These are phyloP conservation scores for Aspergillus taichungensis DNA, from an alignment of 495 filamentous ascomycete genomes.

Conservation along the genomic window DNA sequence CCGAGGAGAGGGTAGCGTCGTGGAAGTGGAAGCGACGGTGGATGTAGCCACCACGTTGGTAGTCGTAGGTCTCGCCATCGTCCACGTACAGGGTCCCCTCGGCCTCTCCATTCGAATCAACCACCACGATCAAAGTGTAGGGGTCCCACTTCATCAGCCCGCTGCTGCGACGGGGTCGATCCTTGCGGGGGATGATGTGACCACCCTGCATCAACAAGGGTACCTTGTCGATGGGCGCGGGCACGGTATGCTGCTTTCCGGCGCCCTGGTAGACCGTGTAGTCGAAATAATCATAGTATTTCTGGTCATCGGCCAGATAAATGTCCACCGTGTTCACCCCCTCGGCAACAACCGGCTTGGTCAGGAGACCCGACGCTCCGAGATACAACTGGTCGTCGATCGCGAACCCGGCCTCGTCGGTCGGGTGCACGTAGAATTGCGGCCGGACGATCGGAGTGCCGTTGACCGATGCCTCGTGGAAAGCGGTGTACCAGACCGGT, in stretches of 20 bases:
- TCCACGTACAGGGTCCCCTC: conserved; percentile 83
- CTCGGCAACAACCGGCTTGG: conserved; percentile 76
- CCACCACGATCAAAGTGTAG: conserved; percentile 76
- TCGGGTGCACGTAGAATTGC: conserved; percentile 82
- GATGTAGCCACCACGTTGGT: conserved; percentile 74
- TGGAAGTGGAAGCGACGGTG: conserved; percentile 66
- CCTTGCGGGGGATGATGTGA: conserved; percentile 83
- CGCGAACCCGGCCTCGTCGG: conserved; percentile 75
- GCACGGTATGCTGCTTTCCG: conserved; percentile 57
- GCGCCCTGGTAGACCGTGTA: conserved; percentile 62
- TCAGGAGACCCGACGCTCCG: conserved; percentile 74
- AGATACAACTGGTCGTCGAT: conserved; percentile 94
- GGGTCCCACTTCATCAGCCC: conserved; percentile 90
- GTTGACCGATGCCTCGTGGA: conserved; percentile 74
- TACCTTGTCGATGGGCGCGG: conserved; percentile 73
- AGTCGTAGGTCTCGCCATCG: conserved; percentile 89
- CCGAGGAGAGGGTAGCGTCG: conserved; percentile 43
- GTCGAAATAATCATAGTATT: conserved; percentile 92
- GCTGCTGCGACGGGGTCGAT: conserved; percentile 73
- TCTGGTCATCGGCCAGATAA: conserved; percentile 76
- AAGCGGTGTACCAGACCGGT: conserved; percentile 94
- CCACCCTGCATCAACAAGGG: conserved; percentile 88
- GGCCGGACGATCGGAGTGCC: conserved; percentile 85
- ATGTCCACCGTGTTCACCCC: conserved; percentile 63
- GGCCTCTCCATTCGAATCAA: conserved; percentile 62